phyloP scores from a whole-genome alignment of 352 stramenopile genomes.

The Phytopythium cucurbitacearum region DNA sequence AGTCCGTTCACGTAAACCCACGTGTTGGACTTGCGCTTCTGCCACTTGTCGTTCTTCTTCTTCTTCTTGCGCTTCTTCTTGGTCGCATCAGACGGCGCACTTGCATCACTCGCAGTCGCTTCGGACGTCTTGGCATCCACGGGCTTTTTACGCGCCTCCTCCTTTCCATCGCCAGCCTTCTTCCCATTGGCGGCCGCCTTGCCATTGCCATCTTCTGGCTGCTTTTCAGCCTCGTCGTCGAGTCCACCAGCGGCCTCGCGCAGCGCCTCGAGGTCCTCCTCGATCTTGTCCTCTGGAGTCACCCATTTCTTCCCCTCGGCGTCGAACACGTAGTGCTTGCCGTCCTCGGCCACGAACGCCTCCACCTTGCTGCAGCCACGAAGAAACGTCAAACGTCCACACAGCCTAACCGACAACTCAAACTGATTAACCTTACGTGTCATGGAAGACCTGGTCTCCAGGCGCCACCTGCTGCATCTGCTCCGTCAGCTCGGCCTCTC shows the following conservation, averaged over 20 bases:
- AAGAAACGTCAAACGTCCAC: background rate
- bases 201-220: conserved; percentile 27
- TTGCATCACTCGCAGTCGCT: background rate
- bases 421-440: conserved; percentile 31
- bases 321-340: conserved; percentile 70
- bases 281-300: conserved; percentile 70
- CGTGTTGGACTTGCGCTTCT: conserved; percentile 83
- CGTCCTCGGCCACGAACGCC: conserved; percentile 57
- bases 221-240: conserved; percentile 3
- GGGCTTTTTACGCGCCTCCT: too few species aligned
- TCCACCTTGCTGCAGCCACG: conserved; percentile 26
- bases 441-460: conserved; percentile 53
- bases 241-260: conserved; percentile 36
- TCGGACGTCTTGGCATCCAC: conserved; percentile 3
- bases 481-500: conserved; percentile 42
- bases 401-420: background rate
- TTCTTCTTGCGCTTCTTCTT: conserved; percentile 83
- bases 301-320: conserved; percentile 58
- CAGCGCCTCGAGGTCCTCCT: conserved; percentile 59
- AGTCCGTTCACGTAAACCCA: conserved; percentile 97
- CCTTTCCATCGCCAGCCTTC: conserved; percentile 9
- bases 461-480: conserved; percentile 28
- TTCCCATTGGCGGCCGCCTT: conserved; percentile 12
- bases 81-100: conserved; percentile 4
- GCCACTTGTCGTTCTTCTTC: conserved; percentile 79